Evolutionary conservation across 306 rosid species (phyloP), one percentile per base, ranked within the genome.

Genomic region (Castanea mollissima): DNA sequence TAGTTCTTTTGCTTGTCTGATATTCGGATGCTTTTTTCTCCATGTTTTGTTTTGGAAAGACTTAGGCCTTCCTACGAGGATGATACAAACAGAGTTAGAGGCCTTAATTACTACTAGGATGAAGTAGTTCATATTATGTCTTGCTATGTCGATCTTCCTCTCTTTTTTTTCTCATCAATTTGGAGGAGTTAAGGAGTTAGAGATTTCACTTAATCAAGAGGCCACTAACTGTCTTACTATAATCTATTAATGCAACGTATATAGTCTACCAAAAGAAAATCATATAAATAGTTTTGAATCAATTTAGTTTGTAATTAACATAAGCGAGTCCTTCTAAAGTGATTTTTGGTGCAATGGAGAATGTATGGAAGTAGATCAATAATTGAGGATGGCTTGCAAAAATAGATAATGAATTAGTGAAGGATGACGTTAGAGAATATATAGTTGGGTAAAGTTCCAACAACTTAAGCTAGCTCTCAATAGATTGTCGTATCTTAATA

Each of bases 1-100:
- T 32, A 78, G 69, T 63, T 74, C 32, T 73, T 62, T 31, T 65
- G 70, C 23, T 68, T 83, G 55, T 78, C 59, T 68, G 79, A 35
- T 41, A 41, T 71, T 68, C 69, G 54, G 16, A 4, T 35, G 27
- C 27, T 27, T 65, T 69, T 57, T 76, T 55, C 67, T 31, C 44
- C 79, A 38, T 59, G 65, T 59, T 23, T 59, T 21, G 65, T 59
- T 59, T 58, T 58, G 10, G 11, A 49, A 49, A 49, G 5, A 49
- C 54, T 49, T 49, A 49, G 54, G 54, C 54, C 54, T 49, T 12
- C 54, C 54, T 49, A 3, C 54, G 13, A 49, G 54, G 54, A 49
- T 49, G 54, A 57, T 38, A 38, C 46, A 38, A 7, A 38, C 46
- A 41, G 46, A 41, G 46, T 41, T 41, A 41, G 46, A 41, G 3